Base-by-base conservation (phyloP, 2,329 filamentous ascomycete genomes). In the Nemania sp. region DNA sequence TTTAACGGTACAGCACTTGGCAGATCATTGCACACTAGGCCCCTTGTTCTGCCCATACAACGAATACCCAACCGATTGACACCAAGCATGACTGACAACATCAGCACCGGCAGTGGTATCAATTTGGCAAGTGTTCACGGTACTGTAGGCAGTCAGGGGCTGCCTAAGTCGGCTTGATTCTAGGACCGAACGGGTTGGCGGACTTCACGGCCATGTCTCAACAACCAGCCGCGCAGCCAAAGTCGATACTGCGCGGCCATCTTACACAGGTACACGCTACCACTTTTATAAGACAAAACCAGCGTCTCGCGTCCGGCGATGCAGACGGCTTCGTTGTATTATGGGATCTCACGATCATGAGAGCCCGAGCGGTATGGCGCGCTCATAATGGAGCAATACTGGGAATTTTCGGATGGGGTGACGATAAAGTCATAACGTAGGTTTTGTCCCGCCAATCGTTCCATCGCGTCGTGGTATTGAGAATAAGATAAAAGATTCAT, bases 241-340 rank as follows among this genome's bases (percentile, higher is more conserved):
- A 75, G 63, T 74, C 78, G 68, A 84, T 97, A 54, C 81, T 99
- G 31, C 89, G 94, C 59, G 94, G 94, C 47, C 94, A 97, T 75
- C 81, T 83, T 49, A 80, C 88, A 0, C 86, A 91, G 60, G 86
- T 97, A 42, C 91, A 97, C 68, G 82, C 84, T 17, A 79, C 92
- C 3, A 75, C 81, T 47, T 93, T 97, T 68, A 77, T 90, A 61
- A 80, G 83, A 48, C 71, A 75, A 34, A 96, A 97, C 69, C 79
- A 83, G 53, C 86, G 90, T 28, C 83, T 99, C 5, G 76, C 90
- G 11, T 94, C 91, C 0, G 93, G 89, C 30, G 94, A 99, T 72
- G 89, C 91, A 7, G 89, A 96, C 36, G 94, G 94, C 54, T 97
- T 88, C 80, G 78, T 96, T 28, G 81, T 96, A 6, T 75, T 91